Evolutionary conservation across 495 filamentous ascomycete genomes (phyloP).

Genomic region (Hypoxylon perforatum): DNA sequence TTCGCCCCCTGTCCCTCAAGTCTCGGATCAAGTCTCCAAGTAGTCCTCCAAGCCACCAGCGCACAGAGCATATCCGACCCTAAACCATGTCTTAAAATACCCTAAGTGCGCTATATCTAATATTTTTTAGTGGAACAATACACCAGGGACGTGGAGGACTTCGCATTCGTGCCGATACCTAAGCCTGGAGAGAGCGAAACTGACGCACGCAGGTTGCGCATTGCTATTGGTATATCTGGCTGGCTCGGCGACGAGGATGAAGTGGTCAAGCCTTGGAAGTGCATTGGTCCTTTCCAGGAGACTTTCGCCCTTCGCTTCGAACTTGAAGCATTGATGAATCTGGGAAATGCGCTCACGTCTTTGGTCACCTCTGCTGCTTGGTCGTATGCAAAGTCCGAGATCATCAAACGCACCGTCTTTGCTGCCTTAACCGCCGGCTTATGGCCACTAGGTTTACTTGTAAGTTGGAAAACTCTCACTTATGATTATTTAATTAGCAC

Average conservation of each 20-base stretch:
- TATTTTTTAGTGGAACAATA: constrained; percentile 74
- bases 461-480: constrained; percentile 72
- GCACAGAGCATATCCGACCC: constrained; percentile 68
- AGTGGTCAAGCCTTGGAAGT: constrained; percentile 79
- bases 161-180: constrained; percentile 83
- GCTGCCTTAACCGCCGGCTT: constrained; percentile 75
- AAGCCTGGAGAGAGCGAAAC: constrained; percentile 50
- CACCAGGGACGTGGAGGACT: constrained; percentile 88
- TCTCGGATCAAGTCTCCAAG: too few species aligned
- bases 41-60: not conserved
- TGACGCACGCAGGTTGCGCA: constrained; percentile 71
- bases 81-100: not conserved
- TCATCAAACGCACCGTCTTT: constrained; percentile 76
- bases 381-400: constrained; percentile 80
- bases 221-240: constrained; percentile 86
- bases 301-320: constrained; percentile 91
- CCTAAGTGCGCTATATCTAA: constrained; percentile 65
- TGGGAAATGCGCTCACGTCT: constrained; percentile 80
- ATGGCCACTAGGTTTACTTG: constrained; percentile 70
- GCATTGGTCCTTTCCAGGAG: constrained; percentile 76
- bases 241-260: constrained; percentile 83
- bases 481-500: constrained; percentile 70
- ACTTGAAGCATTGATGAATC: constrained; percentile 76
- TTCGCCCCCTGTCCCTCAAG: not conserved
- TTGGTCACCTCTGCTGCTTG: constrained; percentile 84